Evolutionary conservation across 192 early-diverging fungal species (phyloP), one percentile per base, ranked within the genome.

Genomic region (Podochytrium sp.): DNA sequence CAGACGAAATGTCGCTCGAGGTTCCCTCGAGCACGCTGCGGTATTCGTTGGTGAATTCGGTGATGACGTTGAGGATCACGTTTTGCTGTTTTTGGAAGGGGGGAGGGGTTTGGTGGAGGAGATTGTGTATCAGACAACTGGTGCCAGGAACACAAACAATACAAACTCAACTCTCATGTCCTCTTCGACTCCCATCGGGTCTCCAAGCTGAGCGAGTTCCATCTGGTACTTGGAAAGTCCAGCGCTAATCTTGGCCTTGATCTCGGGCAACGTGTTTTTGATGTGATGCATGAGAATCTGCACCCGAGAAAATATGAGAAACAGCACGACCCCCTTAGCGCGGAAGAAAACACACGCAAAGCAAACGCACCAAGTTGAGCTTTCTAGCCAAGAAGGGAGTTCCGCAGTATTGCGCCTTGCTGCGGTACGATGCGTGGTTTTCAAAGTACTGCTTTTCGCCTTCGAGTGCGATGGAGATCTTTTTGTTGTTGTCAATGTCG

Each of bases 211-310:
- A 18, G 82, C 80, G 2, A 99, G 90, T 81, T 99, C 97, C 59
- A 83, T 78, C 52, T 87, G 86, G 80, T 98, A 98, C 75, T 96
- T 96, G 35, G 80, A 79, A 38, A 99, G 75, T 1, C 92, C 89
- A 1, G 91, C 85, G 51, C 92, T 86, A 51, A 99, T 98, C 81
- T 97, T 98, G 29, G 95, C 90, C 77, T 99, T 99, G 78, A 99
- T 99, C 76, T 99, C 98, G 33, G 98, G 98, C 33, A 99, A 84
- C 23, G 96, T 99, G 74, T 92, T 95, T 59, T 91, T 90, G 80
- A 99, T 99, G 80, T 99, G 98, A 86, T 98, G 95, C 96, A 98
- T 99, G 64, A 99, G 87, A 57, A 99, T 95, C 92, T 93, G 80
- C 42, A 39, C 34, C 41, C 39, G 55, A 33, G 14, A 35, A 25